Evolutionary conservation across 306 rosid genomes (phyloP).

Genomic region (Vicia faba): DNA sequence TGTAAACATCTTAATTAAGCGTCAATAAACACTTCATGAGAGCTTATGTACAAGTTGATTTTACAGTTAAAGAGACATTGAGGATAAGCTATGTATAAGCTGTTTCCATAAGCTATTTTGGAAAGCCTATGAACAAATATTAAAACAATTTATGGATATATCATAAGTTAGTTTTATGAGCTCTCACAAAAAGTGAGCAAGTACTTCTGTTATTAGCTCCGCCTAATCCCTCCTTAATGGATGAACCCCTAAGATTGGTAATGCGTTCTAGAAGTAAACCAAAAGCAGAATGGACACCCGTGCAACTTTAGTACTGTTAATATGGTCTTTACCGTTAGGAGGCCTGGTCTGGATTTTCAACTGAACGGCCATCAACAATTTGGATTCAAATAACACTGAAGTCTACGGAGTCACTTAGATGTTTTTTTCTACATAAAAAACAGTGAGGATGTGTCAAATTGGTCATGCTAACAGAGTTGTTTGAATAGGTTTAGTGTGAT

Average conservation of each 20-base stretch:
- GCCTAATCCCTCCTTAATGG: not conserved
- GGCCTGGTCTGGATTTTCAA: constrained; percentile 4
- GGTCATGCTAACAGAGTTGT: constrained; percentile 1
- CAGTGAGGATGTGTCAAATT: not conserved
- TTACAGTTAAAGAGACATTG: not conserved
- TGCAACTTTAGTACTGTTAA: constrained; percentile 9
- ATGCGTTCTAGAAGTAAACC: not conserved
- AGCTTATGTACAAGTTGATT: not conserved
- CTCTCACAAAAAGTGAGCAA: not conserved
- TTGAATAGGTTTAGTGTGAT: not conserved
- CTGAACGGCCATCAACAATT: not conserved
- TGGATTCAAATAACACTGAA: constrained; percentile 7
- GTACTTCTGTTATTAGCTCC: not conserved
- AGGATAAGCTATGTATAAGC: not conserved
- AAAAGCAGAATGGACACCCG: not conserved
- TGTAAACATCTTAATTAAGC: not conserved
- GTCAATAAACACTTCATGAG: not conserved
- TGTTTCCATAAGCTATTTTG: not conserved
- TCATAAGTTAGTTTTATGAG: not conserved
- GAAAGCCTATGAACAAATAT: not conserved
- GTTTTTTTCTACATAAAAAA: not conserved
- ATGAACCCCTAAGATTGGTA: constrained; percentile 14
- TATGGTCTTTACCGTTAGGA: not conserved
- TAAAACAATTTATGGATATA: not conserved
- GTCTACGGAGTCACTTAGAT: constrained; percentile 16